Evolutionary conservation across 805 yeast genomes (phyloP).

Genomic region (Metschnikowia kunwiensis): DNA sequence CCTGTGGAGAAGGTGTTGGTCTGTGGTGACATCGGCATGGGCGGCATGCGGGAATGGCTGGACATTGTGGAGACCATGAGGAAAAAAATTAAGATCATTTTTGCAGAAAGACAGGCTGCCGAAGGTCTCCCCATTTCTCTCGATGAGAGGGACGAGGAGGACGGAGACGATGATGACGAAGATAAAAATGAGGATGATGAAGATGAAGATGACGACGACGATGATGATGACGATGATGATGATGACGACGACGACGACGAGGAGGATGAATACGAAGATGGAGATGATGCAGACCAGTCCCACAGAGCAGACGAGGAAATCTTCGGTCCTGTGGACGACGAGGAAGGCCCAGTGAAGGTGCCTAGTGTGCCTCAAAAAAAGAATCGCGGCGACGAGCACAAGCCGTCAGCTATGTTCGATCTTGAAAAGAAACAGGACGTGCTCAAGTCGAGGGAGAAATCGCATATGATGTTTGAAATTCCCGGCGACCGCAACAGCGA

Average conservation of each 20-base stretch:
- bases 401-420: background rate
- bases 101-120: slow-evolving; percentile 21
- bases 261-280: slow-evolving; percentile 26
- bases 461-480: background rate
- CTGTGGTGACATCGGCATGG: slow-evolving; percentile 50
- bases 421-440: slow-evolving; percentile 5
- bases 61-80: slow-evolving; percentile 44
- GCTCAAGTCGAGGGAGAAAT: slow-evolving; percentile 2
- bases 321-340: slow-evolving; percentile 6
- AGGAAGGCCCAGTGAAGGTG: background rate
- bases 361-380: background rate
- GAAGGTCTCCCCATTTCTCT: slow-evolving; percentile 9
- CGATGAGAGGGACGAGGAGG: slow-evolving; percentile 19
- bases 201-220: slow-evolving; percentile 31
- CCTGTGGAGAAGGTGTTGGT: slow-evolving; percentile 47
- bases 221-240: slow-evolving; percentile 37
- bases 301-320: slow-evolving; percentile 1
- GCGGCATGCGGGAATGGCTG: slow-evolving; percentile 49
- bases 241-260: slow-evolving; percentile 39
- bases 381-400: background rate
- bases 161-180: slow-evolving; percentile 30
- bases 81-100: slow-evolving; percentile 29
- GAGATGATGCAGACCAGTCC: background rate
- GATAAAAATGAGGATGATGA: slow-evolving; percentile 39
- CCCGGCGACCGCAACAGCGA: slow-evolving; percentile 5